These are phyloP conservation scores for Cucurbitaria berberidis DNA, from an alignment of 2,329 filamentous ascomycete species.

Conservation along the genomic window DNA sequence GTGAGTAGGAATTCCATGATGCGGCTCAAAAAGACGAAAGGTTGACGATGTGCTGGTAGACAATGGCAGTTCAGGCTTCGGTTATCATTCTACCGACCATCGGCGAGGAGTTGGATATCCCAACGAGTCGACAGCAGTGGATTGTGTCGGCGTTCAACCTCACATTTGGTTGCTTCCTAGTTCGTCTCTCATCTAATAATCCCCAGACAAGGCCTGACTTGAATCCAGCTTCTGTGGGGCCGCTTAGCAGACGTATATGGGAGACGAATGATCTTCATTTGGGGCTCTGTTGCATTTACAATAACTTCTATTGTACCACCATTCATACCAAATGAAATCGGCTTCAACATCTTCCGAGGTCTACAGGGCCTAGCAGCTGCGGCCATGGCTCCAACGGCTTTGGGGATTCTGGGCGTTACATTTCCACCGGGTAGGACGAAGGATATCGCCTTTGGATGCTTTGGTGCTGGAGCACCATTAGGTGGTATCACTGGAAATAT, in stretches of 20 bases:
- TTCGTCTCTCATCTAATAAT: constrained; percentile 4
- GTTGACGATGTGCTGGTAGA: constrained; percentile 45
- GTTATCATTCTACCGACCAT: constrained; percentile 70
- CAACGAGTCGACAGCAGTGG: constrained; percentile 67
- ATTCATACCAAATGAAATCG: constrained; percentile 70
- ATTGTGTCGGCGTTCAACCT: constrained; percentile 70
- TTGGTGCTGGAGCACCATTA: constrained; percentile 66
- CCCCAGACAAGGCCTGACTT: constrained; percentile 2
- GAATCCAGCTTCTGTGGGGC: constrained; percentile 64
- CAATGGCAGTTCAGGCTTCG: constrained; percentile 63
- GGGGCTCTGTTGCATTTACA: constrained; percentile 68
- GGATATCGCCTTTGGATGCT: constrained; percentile 67
- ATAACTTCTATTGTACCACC: constrained; percentile 65
- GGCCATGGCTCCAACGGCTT: constrained; percentile 72
- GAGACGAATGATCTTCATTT: constrained; percentile 69
- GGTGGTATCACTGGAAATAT: constrained; percentile 71
- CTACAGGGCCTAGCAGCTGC: constrained; percentile 72
- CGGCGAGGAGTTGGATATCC: constrained; percentile 62
- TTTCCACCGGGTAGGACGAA: constrained; percentile 72
- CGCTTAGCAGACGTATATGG: constrained; percentile 71
- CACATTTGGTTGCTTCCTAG: constrained; percentile 70
- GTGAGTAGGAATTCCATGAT: constrained; percentile 21
- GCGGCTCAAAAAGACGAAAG: not conserved
- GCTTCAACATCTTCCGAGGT: constrained; percentile 70
- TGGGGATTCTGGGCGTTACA: constrained; percentile 71